These are phyloP conservation scores for Exophiala xenobiotica DNA, from an alignment of 2,329 filamentous ascomycete genomes.

Conservation along the genomic window DNA sequence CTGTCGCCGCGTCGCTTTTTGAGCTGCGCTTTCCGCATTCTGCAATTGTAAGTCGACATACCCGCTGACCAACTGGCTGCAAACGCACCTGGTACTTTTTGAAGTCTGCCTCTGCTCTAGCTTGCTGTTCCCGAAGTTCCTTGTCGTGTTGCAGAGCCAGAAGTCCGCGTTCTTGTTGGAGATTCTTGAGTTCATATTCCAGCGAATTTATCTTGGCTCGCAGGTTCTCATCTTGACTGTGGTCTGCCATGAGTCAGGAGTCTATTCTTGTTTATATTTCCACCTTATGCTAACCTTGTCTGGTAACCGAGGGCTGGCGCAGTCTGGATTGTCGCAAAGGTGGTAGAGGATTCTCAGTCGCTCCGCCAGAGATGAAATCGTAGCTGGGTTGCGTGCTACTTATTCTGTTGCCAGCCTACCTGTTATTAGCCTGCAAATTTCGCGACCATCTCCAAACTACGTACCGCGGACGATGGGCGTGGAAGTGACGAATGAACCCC, in stretches of 20 bases:
- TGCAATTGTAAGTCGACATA: conserved; percentile 27
- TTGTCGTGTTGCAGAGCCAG: conserved; percentile 74
- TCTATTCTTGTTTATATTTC: neutral
- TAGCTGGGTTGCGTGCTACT: conserved; percentile 57
- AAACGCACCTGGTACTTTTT: conserved; percentile 58
- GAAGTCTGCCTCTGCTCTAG: conserved; percentile 82
- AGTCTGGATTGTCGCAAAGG: conserved; percentile 38
- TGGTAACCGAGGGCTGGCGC: conserved; percentile 39
- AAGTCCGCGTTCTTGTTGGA: conserved; percentile 85
- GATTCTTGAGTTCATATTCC: conserved; percentile 80
- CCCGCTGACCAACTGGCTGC: conserved; percentile 4
- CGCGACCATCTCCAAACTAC: neutral
- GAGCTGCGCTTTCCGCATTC: conserved; percentile 53
- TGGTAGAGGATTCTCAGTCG: conserved; percentile 39
- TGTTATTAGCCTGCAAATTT: conserved; percentile 1
- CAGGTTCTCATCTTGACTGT: conserved; percentile 65
- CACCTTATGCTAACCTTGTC: conserved; percentile 37
- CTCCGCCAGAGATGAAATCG: conserved; percentile 59
- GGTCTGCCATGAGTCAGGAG: conserved; percentile 11
- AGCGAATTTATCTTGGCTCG: conserved; percentile 87
- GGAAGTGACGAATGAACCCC: conserved; percentile 23
- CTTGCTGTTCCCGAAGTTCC: conserved; percentile 75
- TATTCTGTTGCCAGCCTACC: conserved; percentile 31
- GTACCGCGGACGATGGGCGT: conserved; percentile 22
- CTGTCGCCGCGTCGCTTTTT: conserved; percentile 54